Evolutionary conservation across 2,329 filamentous ascomycete genomes (phyloP), one percentile per base, ranked within the genome.

Genomic region (Cladophialophora immunda): DNA sequence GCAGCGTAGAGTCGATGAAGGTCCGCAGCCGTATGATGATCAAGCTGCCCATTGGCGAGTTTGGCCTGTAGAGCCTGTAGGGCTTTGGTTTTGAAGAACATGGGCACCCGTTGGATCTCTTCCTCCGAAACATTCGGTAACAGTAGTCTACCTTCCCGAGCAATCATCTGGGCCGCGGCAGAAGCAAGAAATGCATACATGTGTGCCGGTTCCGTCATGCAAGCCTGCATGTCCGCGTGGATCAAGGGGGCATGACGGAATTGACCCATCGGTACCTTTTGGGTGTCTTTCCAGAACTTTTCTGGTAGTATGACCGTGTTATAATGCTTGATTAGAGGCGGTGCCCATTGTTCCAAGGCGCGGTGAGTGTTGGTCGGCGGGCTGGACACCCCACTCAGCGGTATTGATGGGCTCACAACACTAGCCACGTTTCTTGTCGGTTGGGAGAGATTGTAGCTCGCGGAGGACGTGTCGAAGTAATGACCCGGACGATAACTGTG

Each of bases 151-250:
- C 67, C 69, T 61, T 70, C 67, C 36, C 57, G 59, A 32, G 41
- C 55, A 45, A 71, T 50, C 67, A 71, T 70, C 25, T 69, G 65
- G 19, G 55, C 55, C 5, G 68, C 61, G 11, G 64, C 64, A 25
- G 61, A 50, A 30, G 70, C 67, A 11, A 72, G 69, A 25, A 71
- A 65, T 36, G 69, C 56, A 47, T 71, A 72, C 62, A 71, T 60
- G 27, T 72, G 67, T 8, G 70, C 64, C 7, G 67, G 63, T 45
- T 71, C 64, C 17, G 65, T 50, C 69, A 71, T 70, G 47, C 65
- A 68, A 22, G 61, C 56, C 60, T 67, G 65, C 69, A 72, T 67
- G 38, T 72, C 70, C 25, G 62, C 67, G 29, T 71, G 67, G 13
- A 72, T 67, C 22, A 55, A 60, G 4, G 50, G 27, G 9, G 69